These are phyloP conservation scores for Trypethelium eluteriae DNA, from an alignment of 495 filamentous ascomycete genomes.

Conservation along the genomic window DNA sequence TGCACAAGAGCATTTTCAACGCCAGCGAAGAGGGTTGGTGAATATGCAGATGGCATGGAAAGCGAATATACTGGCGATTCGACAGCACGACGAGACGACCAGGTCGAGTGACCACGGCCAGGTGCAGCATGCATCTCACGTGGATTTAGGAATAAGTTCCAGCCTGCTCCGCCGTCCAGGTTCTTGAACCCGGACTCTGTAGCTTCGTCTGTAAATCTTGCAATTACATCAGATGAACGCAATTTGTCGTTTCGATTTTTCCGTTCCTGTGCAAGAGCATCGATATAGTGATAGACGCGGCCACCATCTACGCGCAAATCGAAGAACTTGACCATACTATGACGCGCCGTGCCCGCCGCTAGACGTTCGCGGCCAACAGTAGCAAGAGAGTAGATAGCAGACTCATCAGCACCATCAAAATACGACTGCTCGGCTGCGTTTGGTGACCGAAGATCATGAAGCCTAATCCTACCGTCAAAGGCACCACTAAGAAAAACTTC, in stretches of 20 bases:
- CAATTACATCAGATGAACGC: background rate
- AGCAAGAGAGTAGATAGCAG: conserved; percentile 53
- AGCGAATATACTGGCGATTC: conserved; percentile 51
- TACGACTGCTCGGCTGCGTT: conserved; percentile 43
- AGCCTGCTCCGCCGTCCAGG: conserved; percentile 8
- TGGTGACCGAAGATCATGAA: conserved; percentile 60
- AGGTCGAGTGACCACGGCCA: conserved; percentile 8
- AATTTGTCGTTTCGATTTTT: background rate
- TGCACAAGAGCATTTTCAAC: conserved; percentile 46
- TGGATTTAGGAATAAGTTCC: conserved; percentile 21
- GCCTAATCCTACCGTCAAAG: conserved; percentile 53
- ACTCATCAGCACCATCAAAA: conserved; percentile 48
- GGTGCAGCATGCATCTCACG: conserved; percentile 10
- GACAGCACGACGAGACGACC: conserved; percentile 26
- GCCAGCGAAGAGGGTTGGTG: conserved; percentile 52
- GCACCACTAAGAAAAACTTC: conserved; percentile 56
- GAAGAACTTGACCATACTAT: conserved; percentile 57
- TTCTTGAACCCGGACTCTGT: background rate
- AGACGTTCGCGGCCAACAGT: conserved; percentile 50
- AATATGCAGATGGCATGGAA: conserved; percentile 48
- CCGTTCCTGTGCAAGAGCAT: background rate
- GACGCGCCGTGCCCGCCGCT: conserved; percentile 48
- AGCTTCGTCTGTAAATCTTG: background rate
- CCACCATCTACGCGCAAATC: conserved; percentile 52
- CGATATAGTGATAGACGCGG: conserved; percentile 30